Evolutionary conservation across 495 filamentous ascomycete species (phyloP), one percentile per base, ranked within the genome.

Genomic region (Penicillium cataractarum): DNA sequence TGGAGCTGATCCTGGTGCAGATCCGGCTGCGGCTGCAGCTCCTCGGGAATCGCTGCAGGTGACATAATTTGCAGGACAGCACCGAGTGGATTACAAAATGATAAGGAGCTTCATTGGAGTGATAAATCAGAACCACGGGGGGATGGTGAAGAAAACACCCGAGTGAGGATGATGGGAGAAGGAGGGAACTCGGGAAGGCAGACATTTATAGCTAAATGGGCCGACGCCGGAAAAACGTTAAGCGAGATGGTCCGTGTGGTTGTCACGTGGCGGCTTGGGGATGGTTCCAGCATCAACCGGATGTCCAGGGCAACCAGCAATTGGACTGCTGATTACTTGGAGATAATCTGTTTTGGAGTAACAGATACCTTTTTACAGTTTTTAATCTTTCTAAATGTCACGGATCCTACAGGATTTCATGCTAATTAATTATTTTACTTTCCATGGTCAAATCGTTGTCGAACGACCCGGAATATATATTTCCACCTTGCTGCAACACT

Each of bases 181-280:
- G 42, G 63, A 51, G 55, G 63, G 33, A 60, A 57, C 56, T 49
- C 56, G 63, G 57, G 46, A 65, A 63, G 53, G 44, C 35, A 60
- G 52, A 55, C 49, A 15, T 58, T 73, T 73, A 71, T 63, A 65
- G 60, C 58, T 39, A 51, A 21, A 58, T 37, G 49, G 58, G 29
- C 37, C 52, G 40, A 59, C 54, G 27, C 57, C 65, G 68, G 68
- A 69, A 73, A 71, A 73, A 73, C 63, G 29, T 63, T 77, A 80
- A 80, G 77, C 77, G 77, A 80, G 72, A 27, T 75, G 77, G 73
- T 52, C 73, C 66, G 76, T 79, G 77, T 66, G 33, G 12, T 3
- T 21, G 32, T 62, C 73, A 76, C 74, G 71, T 78, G 75, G 39
- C 4, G 0, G 29, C 27, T 1, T 15, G 44, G n/a, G n/a, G 22